Percentiles rank a stretch among this genome's conserved stretches.
Conservation (phyloP, 805 yeast genomes). For the Blastobotrys attinorum region DNA sequence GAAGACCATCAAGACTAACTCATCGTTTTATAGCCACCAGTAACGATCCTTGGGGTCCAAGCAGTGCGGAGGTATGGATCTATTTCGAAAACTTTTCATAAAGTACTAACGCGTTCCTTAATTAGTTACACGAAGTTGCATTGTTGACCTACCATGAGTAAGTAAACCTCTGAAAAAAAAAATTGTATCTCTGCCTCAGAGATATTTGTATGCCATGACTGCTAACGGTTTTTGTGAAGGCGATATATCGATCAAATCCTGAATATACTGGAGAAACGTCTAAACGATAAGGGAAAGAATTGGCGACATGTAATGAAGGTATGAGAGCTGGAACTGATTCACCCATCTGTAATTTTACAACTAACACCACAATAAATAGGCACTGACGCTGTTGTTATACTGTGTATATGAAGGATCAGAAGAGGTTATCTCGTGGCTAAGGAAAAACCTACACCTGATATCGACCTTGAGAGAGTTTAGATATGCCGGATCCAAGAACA, state of each 20-base stretch:
- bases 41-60: conserved; percentile 78
- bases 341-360: too few species aligned
- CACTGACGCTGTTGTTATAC: conserved; percentile 80
- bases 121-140: conserved; percentile 68
- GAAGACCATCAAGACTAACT: neutral
- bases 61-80: conserved; percentile 41
- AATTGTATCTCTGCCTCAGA: too few species aligned
- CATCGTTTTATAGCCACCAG: conserved; percentile 46
- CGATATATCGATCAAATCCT: conserved; percentile 77
- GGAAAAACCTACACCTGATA: conserved; percentile 74
- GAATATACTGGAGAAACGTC: conserved; percentile 85
- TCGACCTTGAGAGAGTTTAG: conserved; percentile 87
- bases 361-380: too few species aligned
- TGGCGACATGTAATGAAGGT: conserved; percentile 92
- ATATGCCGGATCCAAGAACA: conserved; percentile 45
- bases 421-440: conserved; percentile 82
- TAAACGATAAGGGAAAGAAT: conserved; percentile 91
- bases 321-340: too few species aligned
- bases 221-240: conserved; percentile 5
- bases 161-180: too few species aligned
- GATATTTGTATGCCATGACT: conserved; percentile 7
- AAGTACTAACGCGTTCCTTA: neutral
- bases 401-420: conserved; percentile 81
- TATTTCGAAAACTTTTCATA: neutral
- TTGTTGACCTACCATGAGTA: conserved; percentile 54